Base-by-base conservation (phyloP, 2,329 filamentous ascomycete species). In the Penicillium olsonii region DNA sequence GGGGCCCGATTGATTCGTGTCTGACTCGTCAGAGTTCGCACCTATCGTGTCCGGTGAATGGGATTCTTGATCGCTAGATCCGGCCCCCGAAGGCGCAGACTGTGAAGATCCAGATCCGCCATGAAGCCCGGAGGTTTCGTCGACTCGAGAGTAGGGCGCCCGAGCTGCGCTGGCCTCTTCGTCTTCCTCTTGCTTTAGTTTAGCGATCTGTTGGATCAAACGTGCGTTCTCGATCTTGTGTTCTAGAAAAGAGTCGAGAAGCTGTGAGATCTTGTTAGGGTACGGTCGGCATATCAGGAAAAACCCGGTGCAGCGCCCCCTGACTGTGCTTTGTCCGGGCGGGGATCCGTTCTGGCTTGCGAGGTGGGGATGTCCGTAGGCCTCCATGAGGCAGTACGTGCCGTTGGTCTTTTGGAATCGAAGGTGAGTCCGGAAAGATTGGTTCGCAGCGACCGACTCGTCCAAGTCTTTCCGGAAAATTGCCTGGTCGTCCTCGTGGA, bases 161-260 rank as follows among this genome's bases (percentile, higher is more conserved):
- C 78, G 78, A 50, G 84, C 81, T 43, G 84, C 82, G 51, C 88
- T 87, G 14, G 80, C 79, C 53, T 95, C 92, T 46, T 92, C 88
- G 48, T 87, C 84, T 68, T 96, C 92, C 69, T 96, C 92, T 53
- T 83, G 81, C 59, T 88, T 89, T 46, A 96, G 77, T 71, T 95
- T 90, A 15, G 87, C 85, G 54, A 97, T 95, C 37, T 90, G 84
- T 61, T 90, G 87, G 63, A 84, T 85, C 41, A 97, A 73, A 4
- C 92, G 84, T 74, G 96, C 91, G 63, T 96, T 96, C 69, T 96
- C 92, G 46, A 96, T 92, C 72, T 96, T 96, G 75, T 96, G 92
- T 68, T 97, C 92, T 22, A 97, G 78, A 63, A 96, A 96, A 0
- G 91, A 95, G 72, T 97, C 92, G 17, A 96, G 78, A 10, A 96